phyloP scores from a whole-genome alignment of 2,329 filamentous ascomycete species.

The Xylaria sp. region DNA sequence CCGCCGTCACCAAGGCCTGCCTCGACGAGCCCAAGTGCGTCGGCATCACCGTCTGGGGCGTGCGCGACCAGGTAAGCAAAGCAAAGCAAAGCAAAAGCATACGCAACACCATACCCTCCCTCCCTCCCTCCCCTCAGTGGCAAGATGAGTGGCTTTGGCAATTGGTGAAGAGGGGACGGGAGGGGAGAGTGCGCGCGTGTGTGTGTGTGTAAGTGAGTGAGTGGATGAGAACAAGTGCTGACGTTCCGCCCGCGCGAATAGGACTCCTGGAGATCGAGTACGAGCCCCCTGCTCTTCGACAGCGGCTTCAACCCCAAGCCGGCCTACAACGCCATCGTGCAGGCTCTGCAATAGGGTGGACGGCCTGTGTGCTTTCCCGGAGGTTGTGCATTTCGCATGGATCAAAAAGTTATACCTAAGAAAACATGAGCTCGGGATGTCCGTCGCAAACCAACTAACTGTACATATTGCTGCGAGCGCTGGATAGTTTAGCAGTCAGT shows the following conservation, averaged over 20 bases:
- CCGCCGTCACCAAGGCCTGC: conserved; percentile 61
- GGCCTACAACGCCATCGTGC: conserved; percentile 51
- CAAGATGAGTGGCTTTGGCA: neutral
- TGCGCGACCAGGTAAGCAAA: conserved; percentile 46
- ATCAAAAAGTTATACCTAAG: neutral
- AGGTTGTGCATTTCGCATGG: neutral
- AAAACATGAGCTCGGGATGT: neutral
- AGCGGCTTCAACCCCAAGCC: conserved; percentile 53
- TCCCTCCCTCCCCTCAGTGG: neutral
- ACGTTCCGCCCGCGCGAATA: conserved; percentile 26
- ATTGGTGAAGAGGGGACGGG: neutral
- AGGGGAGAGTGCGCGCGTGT: too few species aligned
- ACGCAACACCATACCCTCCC: too few species aligned
- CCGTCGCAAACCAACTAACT: conserved; percentile 2
- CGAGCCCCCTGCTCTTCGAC: conserved; percentile 58
- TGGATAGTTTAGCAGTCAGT: conserved; percentile 7
- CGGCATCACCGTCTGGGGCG: conserved; percentile 67
- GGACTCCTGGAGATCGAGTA: conserved; percentile 55
- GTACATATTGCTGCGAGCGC: conserved; percentile 10
- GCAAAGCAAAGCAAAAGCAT: too few species aligned
- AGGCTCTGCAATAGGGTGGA: conserved; percentile 37
- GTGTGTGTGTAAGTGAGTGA: too few species aligned
- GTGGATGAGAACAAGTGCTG: conserved; percentile 2
- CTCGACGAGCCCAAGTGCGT: conserved; percentile 61
- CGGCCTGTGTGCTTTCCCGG: neutral